Conservation (phyloP, 306 rosid species). For the Ammopiptanthus mongolicus region DNA sequence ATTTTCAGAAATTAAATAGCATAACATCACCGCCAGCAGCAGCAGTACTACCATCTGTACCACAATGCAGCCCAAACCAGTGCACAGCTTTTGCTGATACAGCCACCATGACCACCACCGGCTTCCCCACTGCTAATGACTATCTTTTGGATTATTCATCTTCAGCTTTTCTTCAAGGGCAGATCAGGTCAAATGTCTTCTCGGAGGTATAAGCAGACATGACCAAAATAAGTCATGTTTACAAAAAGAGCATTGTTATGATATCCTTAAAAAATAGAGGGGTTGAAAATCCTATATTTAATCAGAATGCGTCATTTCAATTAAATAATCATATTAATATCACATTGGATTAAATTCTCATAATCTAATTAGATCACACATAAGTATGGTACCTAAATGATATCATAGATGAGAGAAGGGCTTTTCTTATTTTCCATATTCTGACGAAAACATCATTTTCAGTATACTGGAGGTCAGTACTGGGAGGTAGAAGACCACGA, state of each 20-base stretch:
- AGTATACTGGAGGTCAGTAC: constrained; percentile 50
- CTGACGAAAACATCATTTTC: constrained; percentile 47
- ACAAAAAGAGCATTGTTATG: too few species aligned
- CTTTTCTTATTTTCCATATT: background rate
- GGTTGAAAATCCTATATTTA: too few species aligned
- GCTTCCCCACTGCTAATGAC: constrained; percentile 29
- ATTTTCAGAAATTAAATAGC: constrained; percentile 40
- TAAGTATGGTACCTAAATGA: too few species aligned
- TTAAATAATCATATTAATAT: too few species aligned
- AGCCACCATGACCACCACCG: background rate
- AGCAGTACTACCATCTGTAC: constrained; percentile 25
- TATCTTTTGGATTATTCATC: constrained; percentile 40
- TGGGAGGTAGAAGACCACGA: constrained; percentile 78
- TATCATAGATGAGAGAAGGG: background rate
- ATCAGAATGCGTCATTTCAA: too few species aligned
- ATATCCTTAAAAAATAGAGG: too few species aligned
- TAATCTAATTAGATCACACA: too few species aligned
- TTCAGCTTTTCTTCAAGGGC: constrained; percentile 43
- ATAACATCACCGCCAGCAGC: constrained; percentile 39
- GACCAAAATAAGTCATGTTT: background rate
- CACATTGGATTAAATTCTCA: too few species aligned
- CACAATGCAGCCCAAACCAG: constrained; percentile 46
- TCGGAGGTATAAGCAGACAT: constrained; percentile 36
- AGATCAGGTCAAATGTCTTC: constrained; percentile 38
- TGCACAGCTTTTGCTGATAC: constrained; percentile 45